Evolutionary conservation across 345 rosid species (phyloP), one percentile per base, ranked within the genome.

Genomic region (Sapria himalayana): DNA sequence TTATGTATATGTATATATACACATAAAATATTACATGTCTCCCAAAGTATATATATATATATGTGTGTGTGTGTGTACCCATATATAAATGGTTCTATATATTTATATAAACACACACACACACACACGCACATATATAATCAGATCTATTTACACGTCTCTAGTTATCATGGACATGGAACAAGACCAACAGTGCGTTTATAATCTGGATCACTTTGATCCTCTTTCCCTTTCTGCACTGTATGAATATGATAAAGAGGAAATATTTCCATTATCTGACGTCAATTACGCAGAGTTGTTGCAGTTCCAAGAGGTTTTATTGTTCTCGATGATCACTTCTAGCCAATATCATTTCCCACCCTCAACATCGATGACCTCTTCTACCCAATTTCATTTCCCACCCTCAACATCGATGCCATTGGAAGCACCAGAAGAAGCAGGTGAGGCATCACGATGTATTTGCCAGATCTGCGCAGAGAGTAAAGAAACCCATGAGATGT

Each of bases 381-480:
- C 16, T 22, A 38, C n/a, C 43, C 9, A 18, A 20, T n/a, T 1
- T 6, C 15, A 21, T 41, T 5, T 15, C 22, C 9, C 24, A 15
- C 2, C 8, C 10, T 20, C 2, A 2, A 11, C 10, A n/a, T n/a
- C 25, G 25, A 10, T 4, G 8, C 6, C 25, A 5, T 22, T 15
- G 15, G 41, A 40, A 27, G 24, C 22, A 3, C 21, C 29, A 29
- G 25, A 22, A 15, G 54, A 29, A 19, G 15, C 45, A 2, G 53
- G 33, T 1, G 64, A 62, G 15, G 58, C 77, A 11, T 60, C 66
- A 4, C 37, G 19, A 25, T 49, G 46, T 4, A 52, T 59, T 36
- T 78, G 81, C n/a, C 66, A 58, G 24, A 78, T 82, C 7, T 82
- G 85, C 12, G 49, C 40, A 22, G 80, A 78, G 29, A 56, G 29